A percentile compares a stretch with the other conserved stretches of the same genome.
phyloP scores from a whole-genome alignment of 1,139 yeast species.

The Protomyces pachydermus region DNA sequence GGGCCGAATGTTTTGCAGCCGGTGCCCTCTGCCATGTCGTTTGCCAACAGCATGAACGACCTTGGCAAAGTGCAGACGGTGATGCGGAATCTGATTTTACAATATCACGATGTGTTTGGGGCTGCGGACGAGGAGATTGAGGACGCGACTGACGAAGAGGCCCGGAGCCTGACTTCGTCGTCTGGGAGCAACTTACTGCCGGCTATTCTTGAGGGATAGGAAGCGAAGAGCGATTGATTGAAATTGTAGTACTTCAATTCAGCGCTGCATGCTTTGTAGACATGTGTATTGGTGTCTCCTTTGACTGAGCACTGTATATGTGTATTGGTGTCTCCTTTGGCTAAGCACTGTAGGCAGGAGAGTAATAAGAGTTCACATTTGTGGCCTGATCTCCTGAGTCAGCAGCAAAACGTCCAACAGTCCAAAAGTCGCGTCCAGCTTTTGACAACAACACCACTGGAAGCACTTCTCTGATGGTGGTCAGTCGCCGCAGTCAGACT shows the following conservation, averaged over 20 bases:
- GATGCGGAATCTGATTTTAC: slow-evolving; percentile 22
- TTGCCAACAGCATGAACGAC: slow-evolving; percentile 21
- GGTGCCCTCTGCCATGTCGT: slow-evolving; percentile 9
- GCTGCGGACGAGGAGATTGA: slow-evolving; percentile 4
- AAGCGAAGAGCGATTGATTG: background rate
- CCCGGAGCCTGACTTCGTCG: background rate
- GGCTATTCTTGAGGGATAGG: background rate
- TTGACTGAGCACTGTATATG: no score
- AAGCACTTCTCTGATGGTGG: background rate
- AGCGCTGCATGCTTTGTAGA: no score
- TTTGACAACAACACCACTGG: background rate
- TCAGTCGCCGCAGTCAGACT: background rate
- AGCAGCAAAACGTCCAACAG: no score
- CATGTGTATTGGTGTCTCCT: no score
- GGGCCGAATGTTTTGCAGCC: slow-evolving; percentile 69
- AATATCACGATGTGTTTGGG: slow-evolving; percentile 25
- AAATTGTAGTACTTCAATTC: background rate
- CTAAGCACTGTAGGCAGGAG: no score
- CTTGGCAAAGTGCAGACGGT: slow-evolving; percentile 25
- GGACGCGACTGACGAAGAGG: background rate
- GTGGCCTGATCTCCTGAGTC: no score
- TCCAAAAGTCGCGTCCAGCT: background rate
- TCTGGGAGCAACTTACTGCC: background rate
- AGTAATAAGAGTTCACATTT: no score
- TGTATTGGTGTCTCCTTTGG: no score